A percentile compares a stretch with the other conserved stretches of the same genome.
These are phyloP conservation scores for Odontarrhena argentea DNA, from an alignment of 345 rosid species.

Conservation along the genomic window DNA sequence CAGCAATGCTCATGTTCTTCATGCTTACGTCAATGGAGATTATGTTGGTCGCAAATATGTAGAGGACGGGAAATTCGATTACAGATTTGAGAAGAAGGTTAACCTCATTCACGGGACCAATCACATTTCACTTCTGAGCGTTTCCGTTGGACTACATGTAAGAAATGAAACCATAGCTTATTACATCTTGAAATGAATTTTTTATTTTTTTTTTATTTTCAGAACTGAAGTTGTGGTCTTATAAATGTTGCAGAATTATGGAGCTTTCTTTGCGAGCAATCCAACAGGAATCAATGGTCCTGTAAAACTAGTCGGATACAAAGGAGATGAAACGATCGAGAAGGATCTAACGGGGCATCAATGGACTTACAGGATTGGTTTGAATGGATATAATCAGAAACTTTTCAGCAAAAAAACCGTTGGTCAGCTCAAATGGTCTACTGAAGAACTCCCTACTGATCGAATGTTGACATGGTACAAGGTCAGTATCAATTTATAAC, in stretches of 20 bases:
- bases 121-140: constrained; percentile 52
- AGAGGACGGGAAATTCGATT: constrained; percentile 25
- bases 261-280: constrained; percentile 31
- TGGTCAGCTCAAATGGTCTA: constrained; percentile 35
- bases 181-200: not conserved
- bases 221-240: not conserved
- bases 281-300: constrained; percentile 44
- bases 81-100: constrained; percentile 38
- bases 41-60: constrained; percentile 45
- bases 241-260: constrained; percentile 38
- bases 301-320: constrained; percentile 40
- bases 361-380: constrained; percentile 64
- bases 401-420: constrained; percentile 18
- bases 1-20: constrained; percentile 57
- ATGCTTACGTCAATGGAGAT: constrained; percentile 59
- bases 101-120: constrained; percentile 39
- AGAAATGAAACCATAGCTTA: not conserved
- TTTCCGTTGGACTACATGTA: constrained; percentile 58
- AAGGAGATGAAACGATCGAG: constrained; percentile 35
- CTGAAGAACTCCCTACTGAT: constrained; percentile 40
- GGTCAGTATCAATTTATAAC: constrained; percentile 40
- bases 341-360: constrained; percentile 41
- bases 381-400: constrained; percentile 45
- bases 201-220: not conserved
- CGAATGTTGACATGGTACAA: constrained; percentile 62